Base-by-base conservation (phyloP, 106 monocot species). In the Agapanthus africanus region DNA sequence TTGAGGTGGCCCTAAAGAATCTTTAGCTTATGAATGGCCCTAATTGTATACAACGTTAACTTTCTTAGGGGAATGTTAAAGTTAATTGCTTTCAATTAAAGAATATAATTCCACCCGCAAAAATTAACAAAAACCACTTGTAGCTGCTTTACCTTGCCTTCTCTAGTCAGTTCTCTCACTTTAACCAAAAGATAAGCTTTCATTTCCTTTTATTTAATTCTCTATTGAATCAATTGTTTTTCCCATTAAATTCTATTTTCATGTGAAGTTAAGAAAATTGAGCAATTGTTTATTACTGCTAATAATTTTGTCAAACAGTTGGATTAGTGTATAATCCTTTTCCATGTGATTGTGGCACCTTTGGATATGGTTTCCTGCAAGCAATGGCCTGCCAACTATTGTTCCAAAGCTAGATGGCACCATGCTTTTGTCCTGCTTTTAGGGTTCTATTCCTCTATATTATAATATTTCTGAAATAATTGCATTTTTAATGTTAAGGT, bases 1-100 rank as follows among this genome's bases (percentile, higher is more conserved):
- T 76, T 76, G 73, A 65, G 71, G 70, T 76, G 44, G 60, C 34
- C 79, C 70, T 68, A 37, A 66, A 61, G 73, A 34, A 76, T 76
- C 50, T 79, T 54, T 40, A 70, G 49, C n/a, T n/a, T 63, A 62
- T 19, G 18, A n/a, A 67, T 30, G 11, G 25, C 6, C 26, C 25
- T 28, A 39, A 50, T 47, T 66, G 67, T 65, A 32, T 59, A 14
- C 30, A 19, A 72, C 28, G 59, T 31, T 57, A 57, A 47, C 67
- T 46, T 72, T 71, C n/a, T 59, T 57, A 67, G 54, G 7, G 71
- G 27, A 71, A 78, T 54, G 72, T 63, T 63, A 47, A 44, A 6
- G 62, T 44, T 59, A 11, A 33, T 68, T 49, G 16, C 33, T 32
- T 23, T 51, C 42, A 13, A 4, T 2, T 10, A 42, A 67, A 52